Conservation (phyloP, 129 eudicot species). For the Lactuca saligna region DNA sequence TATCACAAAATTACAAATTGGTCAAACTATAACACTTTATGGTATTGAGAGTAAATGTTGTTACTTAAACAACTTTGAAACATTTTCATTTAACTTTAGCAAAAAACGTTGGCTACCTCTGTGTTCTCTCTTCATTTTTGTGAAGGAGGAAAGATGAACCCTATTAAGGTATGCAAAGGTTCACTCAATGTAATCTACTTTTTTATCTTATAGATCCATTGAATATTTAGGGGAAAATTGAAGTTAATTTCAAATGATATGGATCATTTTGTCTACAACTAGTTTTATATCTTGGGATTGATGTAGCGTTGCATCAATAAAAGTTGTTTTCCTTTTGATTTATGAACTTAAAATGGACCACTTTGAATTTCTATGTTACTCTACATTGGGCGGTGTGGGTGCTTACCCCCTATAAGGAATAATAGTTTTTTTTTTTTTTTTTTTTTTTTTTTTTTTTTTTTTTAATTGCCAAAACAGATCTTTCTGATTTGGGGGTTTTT, state of each 20-base stretch:
- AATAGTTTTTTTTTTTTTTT: too few relatives aligned
- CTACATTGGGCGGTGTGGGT: not conserved
- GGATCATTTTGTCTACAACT: not conserved
- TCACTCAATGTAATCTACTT: not conserved
- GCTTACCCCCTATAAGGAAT: not conserved
- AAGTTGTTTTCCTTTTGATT: not conserved
- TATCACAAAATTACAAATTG: not conserved
- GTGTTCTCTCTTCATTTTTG: slow-evolving; percentile 7
- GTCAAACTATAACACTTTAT: slow-evolving; percentile 5
- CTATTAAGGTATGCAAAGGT: slow-evolving; percentile 25
- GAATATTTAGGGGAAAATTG: not conserved
- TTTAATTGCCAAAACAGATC: too few relatives aligned
- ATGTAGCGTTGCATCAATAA: slow-evolving; percentile 8
- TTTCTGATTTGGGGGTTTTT: too few relatives aligned
- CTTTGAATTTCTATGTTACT: slow-evolving; percentile 1
- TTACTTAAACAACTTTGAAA: not conserved
- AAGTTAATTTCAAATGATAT: not conserved
- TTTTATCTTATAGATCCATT: slow-evolving; percentile 5
- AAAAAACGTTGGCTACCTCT: not conserved
- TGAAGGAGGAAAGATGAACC: slow-evolving; percentile 10
- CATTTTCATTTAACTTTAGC: not conserved
- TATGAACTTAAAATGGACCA: not conserved
- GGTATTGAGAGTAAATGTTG: slow-evolving; percentile 19
- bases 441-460: too few relatives aligned
- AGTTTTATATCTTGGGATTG: not conserved